These are phyloP conservation scores for Hydnum rufescens DNA, from an alignment of 768 basidiomycete genomes.

Conservation along the genomic window DNA sequence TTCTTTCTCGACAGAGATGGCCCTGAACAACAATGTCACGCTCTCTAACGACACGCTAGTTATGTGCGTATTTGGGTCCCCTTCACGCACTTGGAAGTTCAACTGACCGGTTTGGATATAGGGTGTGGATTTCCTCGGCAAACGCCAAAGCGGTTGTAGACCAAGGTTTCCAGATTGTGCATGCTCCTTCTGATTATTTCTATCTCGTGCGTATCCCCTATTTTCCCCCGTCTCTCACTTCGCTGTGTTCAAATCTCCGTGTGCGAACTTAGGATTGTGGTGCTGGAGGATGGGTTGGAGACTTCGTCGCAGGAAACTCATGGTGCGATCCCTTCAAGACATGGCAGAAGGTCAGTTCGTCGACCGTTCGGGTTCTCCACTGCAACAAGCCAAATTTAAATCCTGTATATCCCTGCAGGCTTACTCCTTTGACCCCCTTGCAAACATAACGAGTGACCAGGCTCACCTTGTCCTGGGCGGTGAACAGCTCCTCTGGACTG, in stretches of 20 bases:
- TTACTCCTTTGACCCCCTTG: conserved; percentile 53
- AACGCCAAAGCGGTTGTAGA: conserved; percentile 39
- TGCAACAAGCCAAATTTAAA: not conserved
- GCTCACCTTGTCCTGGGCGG: conserved; percentile 42
- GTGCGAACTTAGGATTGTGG: conserved; percentile 45
- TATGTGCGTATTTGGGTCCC: conserved; percentile 22
- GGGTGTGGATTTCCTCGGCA: conserved; percentile 53
- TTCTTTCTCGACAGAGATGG: conserved; percentile 47
- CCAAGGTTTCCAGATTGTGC: conserved; percentile 42
- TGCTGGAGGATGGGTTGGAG: conserved; percentile 48
- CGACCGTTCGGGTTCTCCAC: conserved; percentile 1
- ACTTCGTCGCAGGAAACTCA: conserved; percentile 16
- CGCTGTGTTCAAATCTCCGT: not conserved
- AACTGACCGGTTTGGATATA: conserved; percentile 16
- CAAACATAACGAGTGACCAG: conserved; percentile 30
- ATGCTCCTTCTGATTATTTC: conserved; percentile 56
- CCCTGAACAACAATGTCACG: conserved; percentile 32
- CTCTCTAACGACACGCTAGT: conserved; percentile 33
- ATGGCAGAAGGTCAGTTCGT: conserved; percentile 40
- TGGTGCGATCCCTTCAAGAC: conserved; percentile 70
- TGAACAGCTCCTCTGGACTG: conserved; percentile 52
- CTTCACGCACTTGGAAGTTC: not conserved
- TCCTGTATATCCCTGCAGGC: conserved; percentile 17
- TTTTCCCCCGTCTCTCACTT: not conserved
- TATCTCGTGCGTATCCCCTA: conserved; percentile 33